Evolutionary conservation across 208 protist genomes (phyloP), one percentile per base, ranked within the genome.

Genomic region (Naegleria lovaniensis): DNA sequence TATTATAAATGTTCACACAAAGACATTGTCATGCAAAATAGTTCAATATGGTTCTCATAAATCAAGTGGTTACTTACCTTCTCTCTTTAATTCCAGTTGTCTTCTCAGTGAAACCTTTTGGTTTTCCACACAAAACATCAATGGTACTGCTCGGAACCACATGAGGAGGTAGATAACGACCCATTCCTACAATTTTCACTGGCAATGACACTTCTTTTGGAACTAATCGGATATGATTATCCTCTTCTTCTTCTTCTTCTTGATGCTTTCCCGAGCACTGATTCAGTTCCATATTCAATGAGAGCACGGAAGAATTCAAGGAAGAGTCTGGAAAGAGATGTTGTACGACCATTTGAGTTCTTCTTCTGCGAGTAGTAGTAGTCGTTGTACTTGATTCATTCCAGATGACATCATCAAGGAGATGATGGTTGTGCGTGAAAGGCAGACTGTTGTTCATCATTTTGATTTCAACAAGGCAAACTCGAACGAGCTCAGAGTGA

Each of bases 31-130:
- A 48, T 48, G 5, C 43, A 48, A 48, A n/a, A n/a, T n/a, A n/a
- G n/a, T n/a, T n/a, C n/a, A n/a, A n/a, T n/a, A n/a, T n/a, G n/a
- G n/a, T n/a, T n/a, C n/a, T n/a, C n/a, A n/a, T n/a, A n/a, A n/a
- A n/a, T n/a, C n/a, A n/a, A n/a, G n/a, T n/a, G n/a, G n/a, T n/a
- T n/a, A 85, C 83, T 25, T 40, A 85, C 36, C 83, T 87, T 87
- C 83, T 40, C 19, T 87, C 40, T 40, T 51, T 40, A 19, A 87
- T 36, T 40, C 83, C 83, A 52, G 29, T 51, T 52, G 83, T 87
- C 29, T 51, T 87, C 29, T 87, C 83, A 51, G 83, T 87, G 29
- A 52, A 87, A 51, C 83, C 83, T 29, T 51, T 87, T 29, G 83
- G 83, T 51, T 52, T 41, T 36, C 40, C 83, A 51, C 83, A 87